Base-by-base conservation (phyloP, 2,329 filamentous ascomycete species). In the Chalara sp. region DNA sequence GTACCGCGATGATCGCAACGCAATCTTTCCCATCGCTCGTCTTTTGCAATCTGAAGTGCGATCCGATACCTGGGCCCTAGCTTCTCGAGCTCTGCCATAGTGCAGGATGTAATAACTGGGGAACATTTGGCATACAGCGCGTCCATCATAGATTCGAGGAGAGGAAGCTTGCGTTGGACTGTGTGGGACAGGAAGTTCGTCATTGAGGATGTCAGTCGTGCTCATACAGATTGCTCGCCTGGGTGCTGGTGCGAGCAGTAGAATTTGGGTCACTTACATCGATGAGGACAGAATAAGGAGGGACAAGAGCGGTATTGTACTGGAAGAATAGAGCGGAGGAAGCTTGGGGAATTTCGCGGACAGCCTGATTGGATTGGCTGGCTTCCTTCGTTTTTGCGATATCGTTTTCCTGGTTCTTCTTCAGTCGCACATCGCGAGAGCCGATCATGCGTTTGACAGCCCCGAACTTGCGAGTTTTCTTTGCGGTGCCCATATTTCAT, bases 391-490 rank as follows among this genome's bases (percentile, higher is more conserved):
- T 73, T 64, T 78, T 83, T 57, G 81, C 72, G 61, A 83, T 82
- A 52, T 76, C 80, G 61, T 84, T 86, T 62, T 78, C 71, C 61
- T 86, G 79, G 70, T 95, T 95, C 70, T 89, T 85, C 69, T 92
- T 90, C 46, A 95, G 75, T 51, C 90, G 79, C 44, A 80, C 82
- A 75, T 97, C 91, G 52, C 83, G 81, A 64, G 87, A 82, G 46
- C 87, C 84, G 61, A 96, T 90, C 48, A 96, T 74, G 60, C 89
- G 79, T 75, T 96, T 95, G 65, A 90, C 80, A 67, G 78, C 74
- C 46, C 83, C 92, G 68, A 96, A 97, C 74, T 96, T 96, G 74
- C 91, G 84, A 48, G 89, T 95, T 68, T 84, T 89, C 75, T 95
- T 96, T 56, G 84, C 81, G 60, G 90, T 82, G 71, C 90, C 91